These are phyloP conservation scores for Pyrrhoderma lamaoense DNA, from an alignment of 1,284 basidiomycete genomes.

Conservation along the genomic window DNA sequence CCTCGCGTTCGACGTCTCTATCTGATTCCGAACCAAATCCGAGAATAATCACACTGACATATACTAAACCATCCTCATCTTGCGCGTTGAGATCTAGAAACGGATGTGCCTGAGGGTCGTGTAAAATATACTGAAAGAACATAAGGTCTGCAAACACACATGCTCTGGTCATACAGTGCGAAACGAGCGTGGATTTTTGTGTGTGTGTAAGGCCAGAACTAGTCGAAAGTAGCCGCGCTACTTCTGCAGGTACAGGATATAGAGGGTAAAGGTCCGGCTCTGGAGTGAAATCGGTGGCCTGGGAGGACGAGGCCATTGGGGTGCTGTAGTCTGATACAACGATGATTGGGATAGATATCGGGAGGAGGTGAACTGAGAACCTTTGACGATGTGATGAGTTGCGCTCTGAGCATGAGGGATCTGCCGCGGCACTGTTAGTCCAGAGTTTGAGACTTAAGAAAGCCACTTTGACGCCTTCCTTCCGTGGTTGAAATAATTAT, in stretches of 20 bases:
- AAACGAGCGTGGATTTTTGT: slow-evolving; percentile 60
- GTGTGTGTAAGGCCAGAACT: slow-evolving; percentile 57
- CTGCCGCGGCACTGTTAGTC: too few species aligned
- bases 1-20: slow-evolving; percentile 78
- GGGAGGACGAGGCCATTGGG: slow-evolving; percentile 20
- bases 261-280: slow-evolving; percentile 72
- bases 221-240: slow-evolving; percentile 54
- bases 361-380: slow-evolving; percentile 6
- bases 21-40: slow-evolving; percentile 80
- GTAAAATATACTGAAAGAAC: slow-evolving; percentile 63
- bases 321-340: slow-evolving; percentile 17
- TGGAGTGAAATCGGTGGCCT: slow-evolving; percentile 45
- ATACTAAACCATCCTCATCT: slow-evolving; percentile 79
- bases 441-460: too few species aligned
- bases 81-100: slow-evolving; percentile 59
- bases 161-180: slow-evolving; percentile 64
- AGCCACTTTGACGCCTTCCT: too few species aligned
- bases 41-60: slow-evolving; percentile 74
- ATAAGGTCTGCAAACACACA: slow-evolving; percentile 69
- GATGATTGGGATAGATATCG: neutral
- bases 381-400: neutral
- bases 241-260: slow-evolving; percentile 59
- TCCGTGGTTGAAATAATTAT: too few species aligned
- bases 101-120: slow-evolving; percentile 61
- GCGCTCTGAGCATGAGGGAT: slow-evolving; percentile 4